A percentile compares a stretch with the other conserved stretches of the same genome.
Evolutionary conservation across 1,284 basidiomycete species (phyloP).

Genomic region (Tilletia caries): DNA sequence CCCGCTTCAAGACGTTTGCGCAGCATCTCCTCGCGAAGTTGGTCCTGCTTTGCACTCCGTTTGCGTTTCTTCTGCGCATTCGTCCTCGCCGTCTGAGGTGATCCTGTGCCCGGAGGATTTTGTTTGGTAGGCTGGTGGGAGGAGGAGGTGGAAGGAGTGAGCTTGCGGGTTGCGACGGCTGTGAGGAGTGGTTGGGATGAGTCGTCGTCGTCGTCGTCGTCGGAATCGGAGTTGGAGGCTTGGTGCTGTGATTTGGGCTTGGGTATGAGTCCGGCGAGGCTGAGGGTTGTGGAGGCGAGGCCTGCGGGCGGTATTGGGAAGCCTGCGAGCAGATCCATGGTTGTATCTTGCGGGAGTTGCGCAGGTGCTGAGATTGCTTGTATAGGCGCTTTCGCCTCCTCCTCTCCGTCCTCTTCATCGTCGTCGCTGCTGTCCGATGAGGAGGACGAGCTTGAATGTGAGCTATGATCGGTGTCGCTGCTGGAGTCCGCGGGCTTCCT

Average conservation of each 20-base stretch:
- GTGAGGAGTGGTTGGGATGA: background rate
- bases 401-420: no score
- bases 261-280: background rate
- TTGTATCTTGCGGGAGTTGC: background rate
- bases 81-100: background rate
- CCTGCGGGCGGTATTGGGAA: constrained; percentile 6
- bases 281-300: background rate
- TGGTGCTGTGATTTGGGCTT: background rate
- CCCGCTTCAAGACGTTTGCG: background rate
- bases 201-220: background rate
- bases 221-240: no score
- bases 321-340: background rate
- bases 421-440: background rate
- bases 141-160: background rate
- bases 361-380: background rate
- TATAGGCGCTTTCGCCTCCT: no score
- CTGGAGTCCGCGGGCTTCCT: no score
- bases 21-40: background rate
- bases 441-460: background rate
- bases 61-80: constrained; percentile 10
- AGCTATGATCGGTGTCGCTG: background rate
- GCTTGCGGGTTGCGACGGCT: background rate
- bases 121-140: background rate
- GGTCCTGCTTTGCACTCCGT: background rate
- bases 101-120: background rate